Evolutionary conservation across 352 stramenopile species (phyloP), one percentile per base, ranked within the genome.

Genomic region (Phytophthora foliorum): DNA sequence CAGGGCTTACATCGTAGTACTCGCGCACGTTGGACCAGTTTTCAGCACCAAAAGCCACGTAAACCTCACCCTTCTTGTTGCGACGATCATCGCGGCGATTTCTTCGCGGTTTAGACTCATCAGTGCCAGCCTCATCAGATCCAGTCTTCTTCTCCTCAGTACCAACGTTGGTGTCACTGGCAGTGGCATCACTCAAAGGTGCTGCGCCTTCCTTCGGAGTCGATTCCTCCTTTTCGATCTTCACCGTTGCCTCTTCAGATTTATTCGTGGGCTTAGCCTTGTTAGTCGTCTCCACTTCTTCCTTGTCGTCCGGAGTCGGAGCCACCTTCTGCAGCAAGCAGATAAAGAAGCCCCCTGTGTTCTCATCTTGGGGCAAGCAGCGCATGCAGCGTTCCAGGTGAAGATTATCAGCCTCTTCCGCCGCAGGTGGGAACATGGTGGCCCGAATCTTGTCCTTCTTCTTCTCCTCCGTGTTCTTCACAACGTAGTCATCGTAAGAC

Each of bases 321-420:
- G 75, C 77, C 25, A 91, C 84, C 82, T 99, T 99, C 68, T 97
- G 86, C 5, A 99, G 82, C 31, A 99, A 77, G 41, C 93, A 97
- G 39, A 99, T 96, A 79, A 99, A 99, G 75, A 99, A 99, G 0
- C 98, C 98, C 42, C 98, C 98, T 8, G 97, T 99, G 78, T 99
- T 93, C 77, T 94, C 69, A 17, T 80, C 68, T 32, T 99, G 98
- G 17, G 98, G 98, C 39, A 99, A 81, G 42, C 99, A 97, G 11
- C 98, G 93, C 84, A 98, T 94, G 75, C 98, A 99, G 10, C 92
- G 80, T 55, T 99, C 88, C 11, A 99, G 70, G 62, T 97, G 76
- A 31, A 98, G 83, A 25, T 62, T 57, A 17, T 59, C 72, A 4
- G 81, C 78, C 61, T 98, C 92, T 10, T 96, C 83, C 3, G 77